Percentiles rank a stretch among this genome's conserved stretches.
Evolutionary conservation across 768 basidiomycete genomes (phyloP).

Genomic region (Macrolepiota dolichaula): DNA sequence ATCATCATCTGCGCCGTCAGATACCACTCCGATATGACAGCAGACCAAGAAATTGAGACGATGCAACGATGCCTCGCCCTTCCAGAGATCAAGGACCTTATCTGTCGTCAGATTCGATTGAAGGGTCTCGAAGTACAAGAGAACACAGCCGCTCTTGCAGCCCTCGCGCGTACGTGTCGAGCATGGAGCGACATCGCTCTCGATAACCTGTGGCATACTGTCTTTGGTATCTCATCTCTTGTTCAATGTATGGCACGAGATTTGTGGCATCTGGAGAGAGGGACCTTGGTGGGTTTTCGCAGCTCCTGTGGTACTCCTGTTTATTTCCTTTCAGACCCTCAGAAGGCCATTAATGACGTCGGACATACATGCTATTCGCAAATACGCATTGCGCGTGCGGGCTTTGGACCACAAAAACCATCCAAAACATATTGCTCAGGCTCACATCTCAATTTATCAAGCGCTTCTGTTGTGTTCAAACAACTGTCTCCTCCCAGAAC

Average conservation of each 20-base stretch:
- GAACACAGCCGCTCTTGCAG: neutral
- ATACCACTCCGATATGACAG: too few species aligned
- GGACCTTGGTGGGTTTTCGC: too few species aligned
- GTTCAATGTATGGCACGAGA: neutral
- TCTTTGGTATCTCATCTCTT: neutral
- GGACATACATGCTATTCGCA: too few species aligned
- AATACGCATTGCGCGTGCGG: too few species aligned
- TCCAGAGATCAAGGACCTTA: neutral
- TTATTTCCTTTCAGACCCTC: too few species aligned
- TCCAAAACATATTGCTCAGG: neutral
- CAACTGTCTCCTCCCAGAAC: neutral
- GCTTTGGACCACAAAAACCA: too few species aligned
- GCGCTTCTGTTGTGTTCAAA: neutral
- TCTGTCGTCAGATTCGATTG: neutral
- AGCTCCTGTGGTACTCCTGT: too few species aligned
- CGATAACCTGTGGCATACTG: neutral
- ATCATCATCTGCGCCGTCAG: too few species aligned
- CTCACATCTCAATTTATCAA: neutral
- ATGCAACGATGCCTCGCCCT: neutral
- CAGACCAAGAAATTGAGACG: too few species aligned
- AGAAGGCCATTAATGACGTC: too few species aligned
- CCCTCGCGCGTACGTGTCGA: neutral
- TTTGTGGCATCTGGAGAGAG: neutral
- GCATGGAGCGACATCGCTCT: neutral
- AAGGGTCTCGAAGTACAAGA: neutral